phyloP scores from a whole-genome alignment of 306 rosid genomes.

The Chamaecrista fasciculata region DNA sequence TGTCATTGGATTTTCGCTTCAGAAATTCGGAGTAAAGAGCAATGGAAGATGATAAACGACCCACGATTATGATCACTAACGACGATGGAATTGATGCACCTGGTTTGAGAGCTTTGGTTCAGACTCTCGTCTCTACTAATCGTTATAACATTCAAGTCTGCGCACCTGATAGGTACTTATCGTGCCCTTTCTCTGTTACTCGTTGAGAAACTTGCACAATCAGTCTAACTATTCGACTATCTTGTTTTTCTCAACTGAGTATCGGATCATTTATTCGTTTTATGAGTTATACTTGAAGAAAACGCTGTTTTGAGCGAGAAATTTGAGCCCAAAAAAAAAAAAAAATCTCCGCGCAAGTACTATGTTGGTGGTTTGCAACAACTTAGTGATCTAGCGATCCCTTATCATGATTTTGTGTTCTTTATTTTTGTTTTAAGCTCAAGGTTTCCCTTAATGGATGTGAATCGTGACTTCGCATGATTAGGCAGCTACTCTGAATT shows the following conservation, averaged over 20 bases:
- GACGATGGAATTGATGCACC: conserved; percentile 97
- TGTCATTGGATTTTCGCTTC: neutral
- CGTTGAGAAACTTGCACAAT: neutral
- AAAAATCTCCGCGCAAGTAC: neutral
- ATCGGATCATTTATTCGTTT: neutral
- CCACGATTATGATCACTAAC: conserved; percentile 78
- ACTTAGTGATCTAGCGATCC: neutral
- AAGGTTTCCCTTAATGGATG: neutral
- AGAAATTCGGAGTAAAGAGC: neutral
- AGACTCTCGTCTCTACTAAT: conserved; percentile 56
- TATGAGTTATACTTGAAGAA: neutral
- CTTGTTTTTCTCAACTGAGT: neutral
- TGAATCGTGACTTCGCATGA: neutral
- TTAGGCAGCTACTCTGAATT: neutral
- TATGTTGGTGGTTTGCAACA: neutral
- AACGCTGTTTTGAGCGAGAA: neutral
- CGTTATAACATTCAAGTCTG: conserved; percentile 68
- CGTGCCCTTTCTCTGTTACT: neutral
- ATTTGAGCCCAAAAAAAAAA: neutral
- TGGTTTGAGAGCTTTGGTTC: conserved; percentile 78
- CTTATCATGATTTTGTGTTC: neutral
- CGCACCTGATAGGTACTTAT: conserved; percentile 79
- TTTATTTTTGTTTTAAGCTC: neutral
- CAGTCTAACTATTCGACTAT: neutral
- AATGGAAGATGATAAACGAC: conserved; percentile 45